Conservation (phyloP, 164 flowering plant genomes). For the Dillenia suffruticosa region DNA sequence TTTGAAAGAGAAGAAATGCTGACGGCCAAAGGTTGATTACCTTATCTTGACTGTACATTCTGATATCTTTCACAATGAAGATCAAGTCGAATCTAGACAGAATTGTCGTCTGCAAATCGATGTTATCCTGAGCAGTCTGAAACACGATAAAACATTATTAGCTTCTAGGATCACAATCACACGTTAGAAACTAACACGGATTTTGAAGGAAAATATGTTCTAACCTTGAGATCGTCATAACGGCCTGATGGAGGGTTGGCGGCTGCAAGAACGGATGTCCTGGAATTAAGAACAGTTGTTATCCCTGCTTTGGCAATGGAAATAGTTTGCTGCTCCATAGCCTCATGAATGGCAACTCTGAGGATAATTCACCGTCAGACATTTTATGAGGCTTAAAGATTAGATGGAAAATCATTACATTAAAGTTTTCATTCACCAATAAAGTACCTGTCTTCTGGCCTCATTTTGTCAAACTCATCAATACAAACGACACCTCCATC, state of each 20-base stretch:
- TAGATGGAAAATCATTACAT: not conserved
- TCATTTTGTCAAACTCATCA: conserved; percentile 99
- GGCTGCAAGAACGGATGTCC: conserved; percentile 99
- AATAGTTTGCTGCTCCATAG: conserved; percentile 99
- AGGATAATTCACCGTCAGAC: not conserved
- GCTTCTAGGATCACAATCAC: no score
- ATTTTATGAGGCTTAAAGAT: not conserved
- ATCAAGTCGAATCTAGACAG: conserved; percentile 97
- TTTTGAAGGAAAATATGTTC: not conserved
- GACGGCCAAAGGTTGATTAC: conserved; percentile 28
- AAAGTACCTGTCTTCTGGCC: conserved; percentile 88
- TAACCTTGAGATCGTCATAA: conserved; percentile 97
- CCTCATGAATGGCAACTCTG: conserved; percentile 99
- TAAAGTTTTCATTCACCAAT: not conserved
- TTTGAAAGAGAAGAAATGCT: no score
- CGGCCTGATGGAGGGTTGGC: conserved; percentile 99
- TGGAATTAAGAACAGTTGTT: conserved; percentile 96
- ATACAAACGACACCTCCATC: conserved; percentile 99
- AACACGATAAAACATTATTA: conserved; percentile 5
- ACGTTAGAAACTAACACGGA: no score
- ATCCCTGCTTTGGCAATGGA: conserved; percentile 99
- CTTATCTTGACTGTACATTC: conserved; percentile 92
- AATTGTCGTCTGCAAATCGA: conserved; percentile 96
- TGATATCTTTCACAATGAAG: conserved; percentile 91
- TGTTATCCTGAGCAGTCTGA: conserved; percentile 98